Conservation (phyloP, 768 basidiomycete species). For the Sarcodon aspratus region DNA sequence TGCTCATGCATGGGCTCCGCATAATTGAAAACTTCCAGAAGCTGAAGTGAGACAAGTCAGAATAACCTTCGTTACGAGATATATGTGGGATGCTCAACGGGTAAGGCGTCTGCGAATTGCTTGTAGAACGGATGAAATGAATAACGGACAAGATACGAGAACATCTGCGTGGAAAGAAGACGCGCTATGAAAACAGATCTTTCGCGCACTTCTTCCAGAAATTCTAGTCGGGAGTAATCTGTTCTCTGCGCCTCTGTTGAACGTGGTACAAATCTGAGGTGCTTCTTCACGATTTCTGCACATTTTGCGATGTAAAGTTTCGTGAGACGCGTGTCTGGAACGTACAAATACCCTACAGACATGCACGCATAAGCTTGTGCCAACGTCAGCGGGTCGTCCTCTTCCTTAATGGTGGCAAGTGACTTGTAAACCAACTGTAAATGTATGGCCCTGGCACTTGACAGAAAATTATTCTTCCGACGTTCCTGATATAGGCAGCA, state of each 20-base stretch:
- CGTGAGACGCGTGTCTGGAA: background rate
- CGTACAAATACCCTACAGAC: background rate
- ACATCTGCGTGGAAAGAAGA: background rate
- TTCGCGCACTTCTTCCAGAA: background rate
- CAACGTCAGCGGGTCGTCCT: background rate
- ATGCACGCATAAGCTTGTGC: background rate
- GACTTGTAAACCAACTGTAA: background rate
- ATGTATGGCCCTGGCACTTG: background rate
- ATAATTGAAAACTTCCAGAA: too few relatives aligned
- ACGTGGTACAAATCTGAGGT: background rate
- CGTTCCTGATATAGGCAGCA: conserved; percentile 12
- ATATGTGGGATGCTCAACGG: too few relatives aligned
- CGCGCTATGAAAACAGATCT: background rate
- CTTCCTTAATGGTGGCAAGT: background rate
- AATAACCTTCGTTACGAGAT: too few relatives aligned
- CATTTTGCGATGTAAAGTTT: background rate
- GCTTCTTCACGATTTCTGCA: background rate
- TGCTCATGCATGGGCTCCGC: background rate
- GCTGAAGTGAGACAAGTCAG: too few relatives aligned
- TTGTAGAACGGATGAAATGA: too few relatives aligned
- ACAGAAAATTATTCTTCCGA: background rate
- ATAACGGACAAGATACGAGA: background rate
- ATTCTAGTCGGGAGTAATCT: background rate
- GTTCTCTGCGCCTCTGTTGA: background rate
- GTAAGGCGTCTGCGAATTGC: too few relatives aligned